Evolutionary conservation across 768 basidiomycete genomes (phyloP).

Genomic region (Mycena maculata): DNA sequence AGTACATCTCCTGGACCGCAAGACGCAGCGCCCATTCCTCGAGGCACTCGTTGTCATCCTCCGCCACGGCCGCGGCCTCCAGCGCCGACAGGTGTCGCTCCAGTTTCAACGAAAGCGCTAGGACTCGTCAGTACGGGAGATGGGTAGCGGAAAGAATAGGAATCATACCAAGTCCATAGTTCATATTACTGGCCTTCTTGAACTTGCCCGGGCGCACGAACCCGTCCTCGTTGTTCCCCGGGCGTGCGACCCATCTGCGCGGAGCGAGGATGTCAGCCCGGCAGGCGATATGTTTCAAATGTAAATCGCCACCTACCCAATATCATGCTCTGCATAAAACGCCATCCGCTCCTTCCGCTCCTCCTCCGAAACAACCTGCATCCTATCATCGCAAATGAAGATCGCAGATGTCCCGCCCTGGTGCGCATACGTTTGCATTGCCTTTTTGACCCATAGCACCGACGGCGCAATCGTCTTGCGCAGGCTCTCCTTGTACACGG

Average conservation of each 20-base stretch:
- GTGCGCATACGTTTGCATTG: slow-evolving; percentile 78
- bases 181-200: slow-evolving; percentile 94
- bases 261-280: not conserved
- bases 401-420: slow-evolving; percentile 62
- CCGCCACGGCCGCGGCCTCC: too few species aligned
- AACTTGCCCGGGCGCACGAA: slow-evolving; percentile 84
- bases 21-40: too few species aligned
- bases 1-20: too few species aligned
- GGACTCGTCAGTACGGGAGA: not conserved
- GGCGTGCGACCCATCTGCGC: slow-evolving; percentile 73
- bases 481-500: slow-evolving; percentile 88
- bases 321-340: slow-evolving; percentile 81
- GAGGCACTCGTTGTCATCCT: too few species aligned
- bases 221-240: slow-evolving; percentile 75
- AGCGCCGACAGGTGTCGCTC: too few species aligned
- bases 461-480: slow-evolving; percentile 79
- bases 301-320: slow-evolving; percentile 58
- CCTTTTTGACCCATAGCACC: slow-evolving; percentile 82
- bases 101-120: too few species aligned
- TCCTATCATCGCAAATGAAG: slow-evolving; percentile 84
- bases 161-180: slow-evolving; percentile 61
- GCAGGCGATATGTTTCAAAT: not conserved
- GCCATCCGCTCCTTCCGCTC: slow-evolving; percentile 62
- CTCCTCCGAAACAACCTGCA: slow-evolving; percentile 70
- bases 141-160: not conserved